Base-by-base conservation (phyloP, 345 rosid species). In the Bruguiera sexangula region DNA sequence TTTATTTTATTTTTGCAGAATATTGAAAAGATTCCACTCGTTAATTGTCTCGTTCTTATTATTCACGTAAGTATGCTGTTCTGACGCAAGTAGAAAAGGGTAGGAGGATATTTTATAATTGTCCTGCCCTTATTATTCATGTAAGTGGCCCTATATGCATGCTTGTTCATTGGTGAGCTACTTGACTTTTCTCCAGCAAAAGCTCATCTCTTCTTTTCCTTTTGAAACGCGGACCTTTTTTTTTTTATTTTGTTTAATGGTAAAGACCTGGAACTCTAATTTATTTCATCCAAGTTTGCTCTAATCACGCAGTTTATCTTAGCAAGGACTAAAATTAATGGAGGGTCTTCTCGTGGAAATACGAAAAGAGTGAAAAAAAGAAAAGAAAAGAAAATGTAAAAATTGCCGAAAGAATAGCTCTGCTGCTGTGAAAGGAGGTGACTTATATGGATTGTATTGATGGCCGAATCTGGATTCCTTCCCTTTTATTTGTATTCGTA, bases 31-130 rank as follows among this genome's bases (percentile, higher is more conserved):
- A 93, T 93, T 70, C 84, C 91, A 24, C 68, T 85, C 73, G 96
- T 93, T 67, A 83, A 88, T 83, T 88, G 96, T 81, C 97, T 93
- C n/a, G 97, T 93, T 76, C 91, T 93, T 63, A 83, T 93, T 62
- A 86, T 93, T 74, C 98, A 93, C 78, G 98, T 93, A 85, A 93
- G 97, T 82, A 20, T 65, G 52, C 52, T 48, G 46, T 29, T 65
- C 26, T 19, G 59, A 30, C 1, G n/a, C 20, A 48, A 16, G 8
- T 54, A 31, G 8, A 60, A 20, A 50, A 48, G 19, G 21, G 30
- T 27, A 27, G 50, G 50, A 43, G 50, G 18, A 43, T 43, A 43
- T 11, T 43, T 46, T 9, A 63, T 3, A 54, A 21, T 2, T 46
- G 46, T 4, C 15, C 24, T 63, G 29, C 20, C 0, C 31, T 30